phyloP scores from a whole-genome alignment of 495 filamentous ascomycete species.

The Podospora australis region DNA sequence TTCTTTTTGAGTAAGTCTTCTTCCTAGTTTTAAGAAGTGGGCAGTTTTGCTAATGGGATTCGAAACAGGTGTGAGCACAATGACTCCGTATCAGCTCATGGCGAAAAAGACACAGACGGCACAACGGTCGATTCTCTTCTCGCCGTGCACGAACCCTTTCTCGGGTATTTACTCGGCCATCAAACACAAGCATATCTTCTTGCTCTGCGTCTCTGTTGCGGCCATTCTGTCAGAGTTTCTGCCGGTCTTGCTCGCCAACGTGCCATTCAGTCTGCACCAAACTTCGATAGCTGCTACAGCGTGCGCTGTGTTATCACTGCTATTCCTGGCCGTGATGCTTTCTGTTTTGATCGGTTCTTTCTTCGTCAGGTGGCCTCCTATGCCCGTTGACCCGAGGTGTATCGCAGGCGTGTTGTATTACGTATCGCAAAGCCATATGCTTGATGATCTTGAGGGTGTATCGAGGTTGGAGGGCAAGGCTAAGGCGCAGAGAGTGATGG shows the following conservation, averaged over 20 bases:
- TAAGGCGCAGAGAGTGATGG: slow-evolving; percentile 13
- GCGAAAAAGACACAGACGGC: slow-evolving; percentile 16
- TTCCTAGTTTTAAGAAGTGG: no score
- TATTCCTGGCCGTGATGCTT: slow-evolving; percentile 21
- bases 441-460: slow-evolving; percentile 23
- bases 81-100: slow-evolving; percentile 25
- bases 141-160: slow-evolving; percentile 27
- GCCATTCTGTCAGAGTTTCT: slow-evolving; percentile 29
- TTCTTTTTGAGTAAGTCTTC: slow-evolving; percentile 24
- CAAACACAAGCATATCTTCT: slow-evolving; percentile 19
- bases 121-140: slow-evolving; percentile 21
- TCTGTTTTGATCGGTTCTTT: slow-evolving; percentile 20
- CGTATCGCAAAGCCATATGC: slow-evolving; percentile 21
- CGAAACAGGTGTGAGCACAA: slow-evolving; percentile 25
- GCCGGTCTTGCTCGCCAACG: slow-evolving; percentile 28
- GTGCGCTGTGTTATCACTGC: slow-evolving; percentile 18
- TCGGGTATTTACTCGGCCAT: slow-evolving; percentile 24
- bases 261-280: slow-evolving; percentile 28
- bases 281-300: slow-evolving; percentile 18
- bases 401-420: slow-evolving; percentile 31
- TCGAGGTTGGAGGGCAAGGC: slow-evolving; percentile 14
- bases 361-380: slow-evolving; percentile 26
- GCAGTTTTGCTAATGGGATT: neutral
- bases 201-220: slow-evolving; percentile 16
- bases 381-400: slow-evolving; percentile 30